Percentiles rank a stretch among this genome's conserved stretches.
These are phyloP conservation scores for Trypanosoma brucei DNA, from an alignment of 208 protist genomes.

Conservation along the genomic window DNA sequence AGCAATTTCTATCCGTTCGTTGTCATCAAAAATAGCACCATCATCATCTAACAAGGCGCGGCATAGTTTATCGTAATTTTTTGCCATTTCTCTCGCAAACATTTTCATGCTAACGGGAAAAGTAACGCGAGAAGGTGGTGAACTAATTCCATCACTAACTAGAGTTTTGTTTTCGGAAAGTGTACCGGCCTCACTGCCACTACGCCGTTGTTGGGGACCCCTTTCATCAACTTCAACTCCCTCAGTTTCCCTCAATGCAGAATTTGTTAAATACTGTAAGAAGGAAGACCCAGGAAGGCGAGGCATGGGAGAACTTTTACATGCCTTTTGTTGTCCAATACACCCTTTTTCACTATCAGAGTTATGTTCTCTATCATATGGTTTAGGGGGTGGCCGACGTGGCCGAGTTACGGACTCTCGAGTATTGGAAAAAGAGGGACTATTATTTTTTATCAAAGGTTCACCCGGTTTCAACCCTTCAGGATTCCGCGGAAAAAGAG, in stretches of 20 bases:
- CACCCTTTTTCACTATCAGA: too few relatives aligned
- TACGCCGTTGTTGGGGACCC: background rate
- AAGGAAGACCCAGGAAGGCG: background rate
- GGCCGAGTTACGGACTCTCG: too few relatives aligned
- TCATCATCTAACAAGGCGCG: background rate
- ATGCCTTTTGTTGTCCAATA: background rate
- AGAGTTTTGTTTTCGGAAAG: background rate
- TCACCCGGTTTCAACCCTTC: too few relatives aligned
- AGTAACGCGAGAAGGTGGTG: background rate
- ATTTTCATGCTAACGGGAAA: background rate
- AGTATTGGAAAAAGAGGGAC: too few relatives aligned
- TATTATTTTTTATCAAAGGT: too few relatives aligned
- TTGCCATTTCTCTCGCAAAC: slow-evolving; percentile 6
- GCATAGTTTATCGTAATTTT: background rate
- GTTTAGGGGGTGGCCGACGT: too few relatives aligned
- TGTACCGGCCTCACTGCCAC: background rate
- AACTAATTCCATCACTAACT: background rate
- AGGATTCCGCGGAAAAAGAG: too few relatives aligned
- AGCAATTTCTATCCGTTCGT: background rate
- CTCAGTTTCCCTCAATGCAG: slow-evolving; percentile 2
- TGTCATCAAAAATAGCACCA: slow-evolving; percentile 1
- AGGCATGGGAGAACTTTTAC: background rate
- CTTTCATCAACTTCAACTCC: background rate
- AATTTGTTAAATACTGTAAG: slow-evolving; percentile 8
- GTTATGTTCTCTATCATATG: too few relatives aligned